phyloP scores from a whole-genome alignment of 2,329 filamentous ascomycete genomes.

The Aspergillus neotritici region DNA sequence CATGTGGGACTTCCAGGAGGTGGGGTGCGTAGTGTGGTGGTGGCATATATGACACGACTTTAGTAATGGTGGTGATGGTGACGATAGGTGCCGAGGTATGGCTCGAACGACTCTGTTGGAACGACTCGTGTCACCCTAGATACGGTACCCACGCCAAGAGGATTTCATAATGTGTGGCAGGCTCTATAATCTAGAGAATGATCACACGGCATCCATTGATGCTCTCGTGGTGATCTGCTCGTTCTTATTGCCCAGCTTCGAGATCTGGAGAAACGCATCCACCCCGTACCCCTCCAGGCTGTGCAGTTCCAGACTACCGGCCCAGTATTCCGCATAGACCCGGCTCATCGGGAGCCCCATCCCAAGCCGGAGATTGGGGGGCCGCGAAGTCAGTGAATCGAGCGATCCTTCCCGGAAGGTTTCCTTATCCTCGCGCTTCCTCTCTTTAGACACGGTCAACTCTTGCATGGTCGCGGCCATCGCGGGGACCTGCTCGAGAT shows the following conservation, averaged over 20 bases:
- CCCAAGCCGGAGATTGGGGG: constrained; percentile 79
- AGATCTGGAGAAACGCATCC: constrained; percentile 93
- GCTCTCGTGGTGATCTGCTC: constrained; percentile 79
- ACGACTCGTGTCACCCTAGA: no score
- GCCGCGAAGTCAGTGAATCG: constrained; percentile 70
- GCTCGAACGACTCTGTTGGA: no score
- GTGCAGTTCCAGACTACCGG: constrained; percentile 82
- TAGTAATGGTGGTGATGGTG: no score
- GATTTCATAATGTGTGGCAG: neutral
- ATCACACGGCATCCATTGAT: constrained; percentile 67
- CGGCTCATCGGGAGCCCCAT: constrained; percentile 91
- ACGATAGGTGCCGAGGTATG: no score
- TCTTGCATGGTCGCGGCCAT: constrained; percentile 94
- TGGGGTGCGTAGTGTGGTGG: no score
- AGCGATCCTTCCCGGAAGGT: constrained; percentile 60
- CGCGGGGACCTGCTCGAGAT: constrained; percentile 78
- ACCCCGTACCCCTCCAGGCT: constrained; percentile 93
- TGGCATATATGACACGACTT: no score
- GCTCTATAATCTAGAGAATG: neutral
- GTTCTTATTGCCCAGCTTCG: constrained; percentile 94
- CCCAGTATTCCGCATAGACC: constrained; percentile 98
- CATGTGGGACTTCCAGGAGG: no score
- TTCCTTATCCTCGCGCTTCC: constrained; percentile 26
- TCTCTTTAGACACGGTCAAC: constrained; percentile 48
- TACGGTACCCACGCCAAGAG: neutral